These are phyloP conservation scores for Phytophthora niederhauseri DNA, from an alignment of 352 stramenopile genomes.

Conservation along the genomic window DNA sequence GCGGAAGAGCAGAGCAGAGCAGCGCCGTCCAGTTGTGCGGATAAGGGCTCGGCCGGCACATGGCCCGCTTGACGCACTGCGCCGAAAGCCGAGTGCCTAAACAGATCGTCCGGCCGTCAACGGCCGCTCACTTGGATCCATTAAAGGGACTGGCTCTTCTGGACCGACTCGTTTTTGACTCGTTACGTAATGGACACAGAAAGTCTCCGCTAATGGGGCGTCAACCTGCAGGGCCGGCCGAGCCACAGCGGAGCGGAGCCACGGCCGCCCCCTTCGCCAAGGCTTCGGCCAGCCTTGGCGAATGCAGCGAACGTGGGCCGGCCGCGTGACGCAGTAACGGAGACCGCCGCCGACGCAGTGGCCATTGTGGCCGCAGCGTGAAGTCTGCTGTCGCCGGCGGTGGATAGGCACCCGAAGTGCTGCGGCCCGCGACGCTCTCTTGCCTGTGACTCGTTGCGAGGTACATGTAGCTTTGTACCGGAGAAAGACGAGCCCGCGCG, in stretches of 20 bases:
- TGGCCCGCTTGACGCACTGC: constrained; percentile 19
- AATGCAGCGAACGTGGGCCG: neutral
- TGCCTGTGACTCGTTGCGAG: constrained; percentile 14
- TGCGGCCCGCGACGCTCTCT: constrained; percentile 13
- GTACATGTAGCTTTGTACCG: constrained; percentile 19
- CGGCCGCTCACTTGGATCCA: constrained; percentile 15
- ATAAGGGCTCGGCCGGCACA: neutral
- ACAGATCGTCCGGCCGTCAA: constrained; percentile 18
- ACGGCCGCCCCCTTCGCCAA: constrained; percentile 1
- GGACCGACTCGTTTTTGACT: constrained; percentile 31
- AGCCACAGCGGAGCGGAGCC: neutral
- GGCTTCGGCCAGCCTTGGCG: neutral
- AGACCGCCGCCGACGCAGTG: neutral
- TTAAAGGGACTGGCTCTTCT: constrained; percentile 34
- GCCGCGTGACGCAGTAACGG: constrained; percentile 5
- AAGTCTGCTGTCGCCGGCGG: neutral
- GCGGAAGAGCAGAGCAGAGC: constrained; percentile 19
- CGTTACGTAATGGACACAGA: constrained; percentile 25
- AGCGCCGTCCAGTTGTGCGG: constrained; percentile 20
- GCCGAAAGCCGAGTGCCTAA: constrained; percentile 20
- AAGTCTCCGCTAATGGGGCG: constrained; percentile 18
- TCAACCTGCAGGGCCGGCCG: constrained; percentile 9
- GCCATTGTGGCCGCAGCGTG: neutral
- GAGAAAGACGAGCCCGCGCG: constrained; percentile 23
- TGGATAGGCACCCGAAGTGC: constrained; percentile 21